phyloP scores from a whole-genome alignment of 140 eudicot species.

The Anethum foeniculum region DNA sequence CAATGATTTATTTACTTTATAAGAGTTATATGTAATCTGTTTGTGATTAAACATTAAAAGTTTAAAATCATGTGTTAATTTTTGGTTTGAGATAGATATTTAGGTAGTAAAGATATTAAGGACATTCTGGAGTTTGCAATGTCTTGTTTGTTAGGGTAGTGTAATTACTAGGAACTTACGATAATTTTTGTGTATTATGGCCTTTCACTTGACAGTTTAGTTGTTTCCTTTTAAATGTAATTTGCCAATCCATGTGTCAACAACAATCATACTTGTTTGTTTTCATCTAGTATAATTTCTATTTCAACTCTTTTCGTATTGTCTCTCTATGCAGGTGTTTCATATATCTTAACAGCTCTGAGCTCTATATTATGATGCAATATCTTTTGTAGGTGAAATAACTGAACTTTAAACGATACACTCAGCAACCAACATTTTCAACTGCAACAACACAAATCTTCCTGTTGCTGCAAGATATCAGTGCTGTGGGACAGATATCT shows the following conservation, averaged over 20 bases:
- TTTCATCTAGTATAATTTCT: neutral
- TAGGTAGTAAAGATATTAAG: no score
- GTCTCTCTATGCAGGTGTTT: neutral
- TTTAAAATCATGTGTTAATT: neutral
- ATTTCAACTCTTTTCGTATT: neutral
- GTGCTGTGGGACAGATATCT: conserved; percentile 21
- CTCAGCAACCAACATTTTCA: neutral
- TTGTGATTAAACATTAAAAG: neutral
- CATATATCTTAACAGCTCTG: neutral
- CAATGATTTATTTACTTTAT: no score
- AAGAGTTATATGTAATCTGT: neutral
- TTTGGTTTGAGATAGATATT: neutral
- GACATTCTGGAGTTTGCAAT: neutral
- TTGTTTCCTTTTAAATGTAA: neutral
- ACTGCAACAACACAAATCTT: neutral
- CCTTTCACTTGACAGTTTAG: neutral
- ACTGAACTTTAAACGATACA: neutral
- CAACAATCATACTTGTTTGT: neutral
- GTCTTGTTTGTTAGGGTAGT: neutral
- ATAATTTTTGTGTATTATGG: neutral
- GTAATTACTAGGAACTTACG: neutral
- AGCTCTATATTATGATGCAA: neutral
- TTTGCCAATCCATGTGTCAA: neutral
- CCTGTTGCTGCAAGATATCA: neutral
- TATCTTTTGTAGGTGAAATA: conserved; percentile 10